These are phyloP conservation scores for Pythium biforme DNA, from an alignment of 352 stramenopile genomes.

Conservation along the genomic window DNA sequence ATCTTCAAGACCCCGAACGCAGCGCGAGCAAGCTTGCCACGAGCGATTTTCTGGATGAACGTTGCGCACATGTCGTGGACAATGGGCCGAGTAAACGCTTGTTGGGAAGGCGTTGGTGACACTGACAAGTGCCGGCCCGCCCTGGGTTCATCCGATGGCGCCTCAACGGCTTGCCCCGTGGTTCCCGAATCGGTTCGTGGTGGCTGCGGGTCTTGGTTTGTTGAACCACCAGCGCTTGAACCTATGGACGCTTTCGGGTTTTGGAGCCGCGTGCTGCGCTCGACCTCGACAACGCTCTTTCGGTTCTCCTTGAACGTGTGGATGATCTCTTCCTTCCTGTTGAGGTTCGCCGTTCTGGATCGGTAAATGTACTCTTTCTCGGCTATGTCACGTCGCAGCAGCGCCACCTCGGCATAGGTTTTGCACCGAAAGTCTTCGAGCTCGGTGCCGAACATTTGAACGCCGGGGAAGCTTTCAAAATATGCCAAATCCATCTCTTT, in stretches of 20 bases:
- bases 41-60: conserved; percentile 72
- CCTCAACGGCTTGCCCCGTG: neutral
- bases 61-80: conserved; percentile 74
- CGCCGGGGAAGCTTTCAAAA: conserved; percentile 62
- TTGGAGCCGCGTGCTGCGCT: conserved; percentile 21
- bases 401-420: conserved; percentile 34
- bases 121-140: neutral
- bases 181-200: neutral
- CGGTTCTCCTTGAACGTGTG: conserved; percentile 65
- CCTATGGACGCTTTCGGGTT: neutral
- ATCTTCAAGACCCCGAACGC: conserved; percentile 59
- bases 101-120: neutral
- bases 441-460: conserved; percentile 54
- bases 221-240: neutral
- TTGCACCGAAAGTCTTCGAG: conserved; percentile 45
- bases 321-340: conserved; percentile 73
- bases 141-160: neutral
- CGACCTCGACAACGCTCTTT: conserved; percentile 47
- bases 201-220: conserved; percentile 4
- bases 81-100: conserved; percentile 21
- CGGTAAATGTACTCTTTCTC: conserved; percentile 61
- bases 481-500: conserved; percentile 80
- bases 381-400: conserved; percentile 38
- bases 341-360: conserved; percentile 47
- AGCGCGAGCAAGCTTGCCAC: conserved; percentile 65